Conservation (phyloP, 2,329 filamentous ascomycete genomes). For the Fusarium algeriense region DNA sequence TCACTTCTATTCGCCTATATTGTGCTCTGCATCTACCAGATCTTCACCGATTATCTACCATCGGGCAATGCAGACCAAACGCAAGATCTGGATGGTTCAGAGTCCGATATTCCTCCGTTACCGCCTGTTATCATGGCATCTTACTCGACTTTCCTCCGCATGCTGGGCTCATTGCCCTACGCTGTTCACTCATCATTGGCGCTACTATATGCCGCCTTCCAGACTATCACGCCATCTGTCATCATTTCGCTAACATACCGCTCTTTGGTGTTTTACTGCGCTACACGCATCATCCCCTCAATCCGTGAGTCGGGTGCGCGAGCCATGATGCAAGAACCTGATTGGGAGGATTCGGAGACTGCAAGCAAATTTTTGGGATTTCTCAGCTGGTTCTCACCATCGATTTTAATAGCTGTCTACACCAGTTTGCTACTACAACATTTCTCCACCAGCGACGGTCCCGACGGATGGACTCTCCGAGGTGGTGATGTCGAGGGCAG, state of each 20-base stretch:
- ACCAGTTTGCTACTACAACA: slow-evolving; percentile 96
- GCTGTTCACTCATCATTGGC: slow-evolving; percentile 86
- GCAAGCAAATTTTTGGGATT: slow-evolving; percentile 85
- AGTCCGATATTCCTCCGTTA: slow-evolving; percentile 94
- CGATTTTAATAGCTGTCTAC: slow-evolving; percentile 94
- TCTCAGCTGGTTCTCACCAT: slow-evolving; percentile 93
- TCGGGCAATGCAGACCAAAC: slow-evolving; percentile 72
- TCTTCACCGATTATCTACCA: slow-evolving; percentile 97
- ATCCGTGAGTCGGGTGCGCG: slow-evolving; percentile 87
- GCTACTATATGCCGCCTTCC: slow-evolving; percentile 90
- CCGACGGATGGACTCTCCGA: slow-evolving; percentile 85
- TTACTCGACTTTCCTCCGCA: slow-evolving; percentile 89
- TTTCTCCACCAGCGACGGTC: slow-evolving; percentile 81
- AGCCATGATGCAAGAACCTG: slow-evolving; percentile 85
- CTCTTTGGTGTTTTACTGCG: slow-evolving; percentile 94
- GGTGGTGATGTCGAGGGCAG: slow-evolving; percentile 85
- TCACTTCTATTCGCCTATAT: slow-evolving; percentile 96
- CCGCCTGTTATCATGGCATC: slow-evolving; percentile 99
- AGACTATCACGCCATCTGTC: slow-evolving; percentile 94
- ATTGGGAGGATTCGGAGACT: slow-evolving; percentile 85
- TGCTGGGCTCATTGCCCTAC: slow-evolving; percentile 84
- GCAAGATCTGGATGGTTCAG: slow-evolving; percentile 63
- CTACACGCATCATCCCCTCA: slow-evolving; percentile 94
- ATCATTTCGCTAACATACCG: slow-evolving; percentile 96
- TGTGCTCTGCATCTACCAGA: slow-evolving; percentile 98